These are phyloP conservation scores for Gossypioides kirkii DNA, from an alignment of 345 rosid genomes.

Conservation along the genomic window DNA sequence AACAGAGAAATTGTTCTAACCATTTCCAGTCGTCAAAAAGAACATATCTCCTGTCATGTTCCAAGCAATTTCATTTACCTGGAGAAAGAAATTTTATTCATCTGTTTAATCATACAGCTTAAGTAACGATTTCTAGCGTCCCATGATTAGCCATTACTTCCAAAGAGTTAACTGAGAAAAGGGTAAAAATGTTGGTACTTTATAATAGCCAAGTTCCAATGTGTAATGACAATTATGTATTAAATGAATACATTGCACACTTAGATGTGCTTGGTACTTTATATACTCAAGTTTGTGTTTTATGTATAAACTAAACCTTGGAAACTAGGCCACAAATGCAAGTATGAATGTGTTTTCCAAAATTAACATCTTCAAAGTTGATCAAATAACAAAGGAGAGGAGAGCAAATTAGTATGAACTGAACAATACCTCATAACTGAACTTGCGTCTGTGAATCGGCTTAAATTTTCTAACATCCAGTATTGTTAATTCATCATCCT, in stretches of 20 bases:
- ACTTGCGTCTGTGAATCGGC: slow-evolving; percentile 82
- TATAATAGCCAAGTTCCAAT: too few species aligned
- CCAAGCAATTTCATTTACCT: slow-evolving; percentile 99
- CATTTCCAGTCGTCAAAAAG: slow-evolving; percentile 94
- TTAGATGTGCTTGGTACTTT: not conserved
- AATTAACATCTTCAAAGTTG: not conserved
- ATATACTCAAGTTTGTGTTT: not conserved
- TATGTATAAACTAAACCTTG: not conserved
- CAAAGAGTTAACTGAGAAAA: not conserved
- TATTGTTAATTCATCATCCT: slow-evolving; percentile 96
- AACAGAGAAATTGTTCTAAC: slow-evolving; percentile 33
- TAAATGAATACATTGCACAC: not conserved
- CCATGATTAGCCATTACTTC: not conserved
- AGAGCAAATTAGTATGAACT: slow-evolving; percentile 1
- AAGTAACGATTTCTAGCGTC: not conserved
- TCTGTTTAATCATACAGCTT: not conserved
- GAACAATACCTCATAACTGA: slow-evolving; percentile 73
- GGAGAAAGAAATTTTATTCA: slow-evolving; percentile 5
- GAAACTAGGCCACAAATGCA: not conserved
- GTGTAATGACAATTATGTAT: not conserved
- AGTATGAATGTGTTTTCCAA: not conserved
- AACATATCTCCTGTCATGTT: slow-evolving; percentile 89
- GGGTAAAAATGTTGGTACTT: not conserved
- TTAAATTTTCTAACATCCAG: slow-evolving; percentile 96
- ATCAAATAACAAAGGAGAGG: slow-evolving; percentile 1